phyloP scores from a whole-genome alignment of 2,329 filamentous ascomycete species.

The Aureobasidium sp. region DNA sequence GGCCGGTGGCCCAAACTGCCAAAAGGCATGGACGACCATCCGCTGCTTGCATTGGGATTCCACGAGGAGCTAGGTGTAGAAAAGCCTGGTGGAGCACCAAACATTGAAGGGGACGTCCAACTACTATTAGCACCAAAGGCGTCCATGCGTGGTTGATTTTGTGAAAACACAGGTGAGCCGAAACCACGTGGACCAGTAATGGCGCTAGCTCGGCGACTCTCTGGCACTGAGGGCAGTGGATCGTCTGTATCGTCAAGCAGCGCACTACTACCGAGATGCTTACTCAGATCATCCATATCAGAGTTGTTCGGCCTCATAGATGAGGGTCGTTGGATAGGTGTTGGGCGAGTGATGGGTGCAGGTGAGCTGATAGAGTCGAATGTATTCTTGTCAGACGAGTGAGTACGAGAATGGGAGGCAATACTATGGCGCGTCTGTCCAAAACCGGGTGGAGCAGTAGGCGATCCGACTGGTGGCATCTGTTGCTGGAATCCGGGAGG shows the following conservation, averaged over 20 bases:
- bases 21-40: constrained; percentile 42
- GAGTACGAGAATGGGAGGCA: constrained; percentile 63
- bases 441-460: constrained; percentile 29
- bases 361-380: constrained; percentile 52
- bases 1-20: constrained; percentile 40
- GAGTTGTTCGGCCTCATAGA: constrained; percentile 54
- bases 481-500: constrained; percentile 46
- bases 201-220: constrained; percentile 27
- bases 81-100: constrained; percentile 27
- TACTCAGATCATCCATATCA: constrained; percentile 41
- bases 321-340: constrained; percentile 79
- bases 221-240: constrained; percentile 44
- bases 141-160: constrained; percentile 24
- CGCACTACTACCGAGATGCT: constrained; percentile 83
- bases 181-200: constrained; percentile 15
- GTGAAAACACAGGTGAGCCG: constrained; percentile 24
- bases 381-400: constrained; percentile 51
- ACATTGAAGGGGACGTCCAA: constrained; percentile 35
- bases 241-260: constrained; percentile 64
- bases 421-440: constrained; percentile 24
- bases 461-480: constrained; percentile 17
- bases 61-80: constrained; percentile 25
- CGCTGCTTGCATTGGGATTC: constrained; percentile 28
- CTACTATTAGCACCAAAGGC: constrained; percentile 29
- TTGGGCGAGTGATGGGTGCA: constrained; percentile 71